Evolutionary conservation across 352 stramenopile genomes (phyloP).

Genomic region (Pelagophyceae sp.): DNA sequence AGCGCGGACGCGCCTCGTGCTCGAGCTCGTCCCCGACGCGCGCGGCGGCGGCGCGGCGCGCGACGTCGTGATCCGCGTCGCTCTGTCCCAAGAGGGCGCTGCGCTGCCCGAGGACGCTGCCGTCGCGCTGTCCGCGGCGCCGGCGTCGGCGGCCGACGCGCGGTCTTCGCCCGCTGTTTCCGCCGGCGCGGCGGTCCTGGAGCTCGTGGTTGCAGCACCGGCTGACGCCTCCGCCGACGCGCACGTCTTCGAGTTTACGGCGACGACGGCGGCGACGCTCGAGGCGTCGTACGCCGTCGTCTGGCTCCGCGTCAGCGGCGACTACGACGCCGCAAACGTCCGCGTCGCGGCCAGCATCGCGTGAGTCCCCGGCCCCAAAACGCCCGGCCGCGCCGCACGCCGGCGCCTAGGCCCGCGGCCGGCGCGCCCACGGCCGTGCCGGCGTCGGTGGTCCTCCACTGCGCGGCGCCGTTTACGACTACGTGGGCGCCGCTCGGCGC

Average conservation of each 20-base stretch:
- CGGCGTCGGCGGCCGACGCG: not conserved
- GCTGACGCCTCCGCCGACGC: too few relatives aligned
- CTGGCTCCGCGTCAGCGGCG: not conserved
- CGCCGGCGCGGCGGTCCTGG: too few relatives aligned
- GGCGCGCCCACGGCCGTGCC: not conserved
- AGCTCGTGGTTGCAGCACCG: not conserved
- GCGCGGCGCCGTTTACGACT: not conserved
- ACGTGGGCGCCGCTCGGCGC: too few relatives aligned
- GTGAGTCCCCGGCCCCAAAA: too few relatives aligned
- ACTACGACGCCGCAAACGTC: too few relatives aligned
- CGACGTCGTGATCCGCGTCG: not conserved
- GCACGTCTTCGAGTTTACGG: not conserved
- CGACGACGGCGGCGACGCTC: not conserved
- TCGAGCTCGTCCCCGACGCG: not conserved
- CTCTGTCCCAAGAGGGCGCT: not conserved
- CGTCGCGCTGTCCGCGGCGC: not conserved
- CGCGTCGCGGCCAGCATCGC: too few relatives aligned
- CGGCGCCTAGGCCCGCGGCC: too few relatives aligned
- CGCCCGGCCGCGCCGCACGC: too few relatives aligned
- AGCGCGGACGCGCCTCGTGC: not conserved
- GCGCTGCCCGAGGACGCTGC: not conserved
- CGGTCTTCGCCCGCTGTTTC: too few relatives aligned
- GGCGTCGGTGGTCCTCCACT: not conserved
- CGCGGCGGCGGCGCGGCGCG: too few relatives aligned
- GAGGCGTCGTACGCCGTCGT: not conserved